phyloP scores from a whole-genome alignment of 2,329 filamentous ascomycete genomes.

The Dactylellina parvicollis region DNA sequence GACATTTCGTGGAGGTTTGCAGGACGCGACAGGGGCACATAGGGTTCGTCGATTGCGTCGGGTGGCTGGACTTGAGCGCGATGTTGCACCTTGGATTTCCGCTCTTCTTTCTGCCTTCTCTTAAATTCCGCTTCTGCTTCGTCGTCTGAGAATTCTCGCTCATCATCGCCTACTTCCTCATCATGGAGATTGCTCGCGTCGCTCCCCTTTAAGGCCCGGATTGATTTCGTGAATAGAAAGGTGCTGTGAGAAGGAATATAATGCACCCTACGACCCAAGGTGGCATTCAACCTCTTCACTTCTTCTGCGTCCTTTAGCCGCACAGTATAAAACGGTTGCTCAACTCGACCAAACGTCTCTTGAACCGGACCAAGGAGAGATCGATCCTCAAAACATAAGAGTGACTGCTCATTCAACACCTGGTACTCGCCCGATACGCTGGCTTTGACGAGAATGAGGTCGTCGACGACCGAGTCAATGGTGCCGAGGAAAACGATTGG shows the following conservation, averaged over 20 bases:
- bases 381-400: constrained; percentile 80
- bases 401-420: constrained; percentile 83
- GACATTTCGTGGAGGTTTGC: constrained; percentile 68
- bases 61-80: constrained; percentile 66
- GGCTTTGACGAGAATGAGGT: constrained; percentile 79
- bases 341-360: constrained; percentile 85
- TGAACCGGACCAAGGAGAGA: constrained; percentile 81
- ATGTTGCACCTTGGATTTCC: constrained; percentile 61
- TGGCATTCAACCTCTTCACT: constrained; percentile 73
- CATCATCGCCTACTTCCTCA: constrained; percentile 85
- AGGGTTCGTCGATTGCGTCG: constrained; percentile 73
- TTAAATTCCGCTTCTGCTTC: constrained; percentile 90
- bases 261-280: constrained; percentile 76
- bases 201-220: constrained; percentile 83
- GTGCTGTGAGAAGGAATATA: constrained; percentile 82
- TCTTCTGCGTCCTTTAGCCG: constrained; percentile 76
- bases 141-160: constrained; percentile 95
- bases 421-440: constrained; percentile 81
- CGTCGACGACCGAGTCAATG: constrained; percentile 81
- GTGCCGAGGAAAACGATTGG: constrained; percentile 78
- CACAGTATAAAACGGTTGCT: constrained; percentile 85
- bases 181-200: constrained; percentile 96
- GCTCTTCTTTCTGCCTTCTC: constrained; percentile 73
- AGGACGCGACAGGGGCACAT: constrained; percentile 76
- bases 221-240: constrained; percentile 84